These are phyloP conservation scores for Boletus subcaerulescens DNA, from an alignment of 768 basidiomycete species.

Conservation along the genomic window DNA sequence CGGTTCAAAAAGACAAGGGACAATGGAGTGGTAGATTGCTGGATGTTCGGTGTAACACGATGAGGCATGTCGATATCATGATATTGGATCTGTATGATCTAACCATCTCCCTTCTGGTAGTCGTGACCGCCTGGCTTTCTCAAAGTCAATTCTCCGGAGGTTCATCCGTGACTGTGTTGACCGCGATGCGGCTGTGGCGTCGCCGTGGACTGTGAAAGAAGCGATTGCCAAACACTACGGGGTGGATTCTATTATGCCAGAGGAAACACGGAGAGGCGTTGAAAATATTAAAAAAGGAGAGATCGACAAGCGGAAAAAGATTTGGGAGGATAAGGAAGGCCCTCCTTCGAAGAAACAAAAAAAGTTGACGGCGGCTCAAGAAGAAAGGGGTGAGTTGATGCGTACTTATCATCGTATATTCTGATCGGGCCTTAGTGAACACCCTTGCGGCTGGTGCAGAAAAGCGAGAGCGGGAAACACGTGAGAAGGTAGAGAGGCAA, in stretches of 20 bases:
- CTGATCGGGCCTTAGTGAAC: constrained; percentile 24
- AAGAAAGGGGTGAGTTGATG: constrained; percentile 59
- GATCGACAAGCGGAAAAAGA: constrained; percentile 90
- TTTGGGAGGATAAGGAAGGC: constrained; percentile 85
- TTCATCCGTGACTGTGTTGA: constrained; percentile 96
- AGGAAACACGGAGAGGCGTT: constrained; percentile 75
- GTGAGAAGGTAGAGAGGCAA: constrained; percentile 66
- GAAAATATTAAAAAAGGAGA: constrained; percentile 81
- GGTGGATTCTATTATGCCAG: constrained; percentile 82
- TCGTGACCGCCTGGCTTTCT: constrained; percentile 93
- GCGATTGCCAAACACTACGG: constrained; percentile 82
- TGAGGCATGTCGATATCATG: constrained; percentile 59
- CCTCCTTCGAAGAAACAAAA: constrained; percentile 80
- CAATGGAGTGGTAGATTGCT: constrained; percentile 75
- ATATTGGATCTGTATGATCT: background rate
- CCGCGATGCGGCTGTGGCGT: constrained; percentile 86
- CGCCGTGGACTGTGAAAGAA: constrained; percentile 94
- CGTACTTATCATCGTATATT: constrained; percentile 5
- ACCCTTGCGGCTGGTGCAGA: constrained; percentile 42
- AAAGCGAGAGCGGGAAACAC: constrained; percentile 66
- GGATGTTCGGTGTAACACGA: constrained; percentile 75
- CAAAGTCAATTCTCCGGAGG: constrained; percentile 93
- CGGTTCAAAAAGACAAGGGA: constrained; percentile 53
- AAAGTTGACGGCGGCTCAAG: constrained; percentile 69
- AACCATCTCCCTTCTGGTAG: constrained; percentile 38